Base-by-base conservation (phyloP, 257 asterid genomes). In the Ophiorrhiza pumila region DNA sequence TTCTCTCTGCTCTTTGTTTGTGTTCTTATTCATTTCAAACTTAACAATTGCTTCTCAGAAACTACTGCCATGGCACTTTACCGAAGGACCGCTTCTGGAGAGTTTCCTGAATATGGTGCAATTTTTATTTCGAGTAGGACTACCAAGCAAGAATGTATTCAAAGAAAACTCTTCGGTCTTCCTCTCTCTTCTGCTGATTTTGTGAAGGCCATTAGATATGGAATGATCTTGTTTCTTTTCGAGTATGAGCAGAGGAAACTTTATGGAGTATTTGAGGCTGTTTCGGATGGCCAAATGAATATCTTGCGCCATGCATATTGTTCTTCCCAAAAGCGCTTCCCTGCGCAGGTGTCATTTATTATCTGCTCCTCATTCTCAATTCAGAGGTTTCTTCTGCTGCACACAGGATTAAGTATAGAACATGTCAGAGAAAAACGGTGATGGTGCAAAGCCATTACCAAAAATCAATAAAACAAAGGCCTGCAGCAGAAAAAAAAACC, bases 401-500 rank as follows among this genome's bases (percentile, higher is more conserved):
- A 87, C 34, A 18, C 34, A 57, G 23, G 32, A n/a, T 56, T 46
- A 31, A 68, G 4, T 18, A 42, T 18, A 57, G 34, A 75, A 68
- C 46, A 69, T 9, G 62, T 41, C 53, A n/a, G 29, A 22, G 13
- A 35, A 8, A 72, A 32, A 25, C 0, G 17, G 20, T 22, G 13
- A 41, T 13, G 45, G 15, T n/a, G 20, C 41, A 20, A 34, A 34
- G 31, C 31, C 10, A 31, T 11, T 3, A 13, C 43, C 29, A 50
- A 41, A 13, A 50, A 50, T 34, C 73, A 20, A 41, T 8, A 55
- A 49, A 18, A 17, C 6, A 23, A 50, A 34, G n/a, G n/a, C n/a
- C n/a, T n/a, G 23, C 62, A 46, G 53, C 64, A 80, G 46, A n/a
- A n/a, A 81, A 37, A 32, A 10, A 69, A 65, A 94, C 99, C 95